Evolutionary conservation across 2,329 filamentous ascomycete genomes (phyloP).

Genomic region (Trichoderma simmonsii): DNA sequence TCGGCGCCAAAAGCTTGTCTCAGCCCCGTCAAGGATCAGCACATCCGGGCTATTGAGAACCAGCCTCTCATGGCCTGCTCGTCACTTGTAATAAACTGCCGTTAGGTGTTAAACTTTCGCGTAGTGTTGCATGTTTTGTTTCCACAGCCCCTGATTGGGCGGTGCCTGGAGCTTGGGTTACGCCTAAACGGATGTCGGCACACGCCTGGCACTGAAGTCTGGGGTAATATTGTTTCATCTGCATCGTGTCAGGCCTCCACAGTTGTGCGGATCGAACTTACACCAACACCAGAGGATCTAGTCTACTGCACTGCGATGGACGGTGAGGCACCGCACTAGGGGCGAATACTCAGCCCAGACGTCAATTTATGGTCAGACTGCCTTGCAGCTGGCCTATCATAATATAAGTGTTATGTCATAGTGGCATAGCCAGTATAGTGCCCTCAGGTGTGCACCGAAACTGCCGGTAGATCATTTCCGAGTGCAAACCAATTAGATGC

Average conservation of each 20-base stretch:
- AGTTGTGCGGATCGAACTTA: background rate
- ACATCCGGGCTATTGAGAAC: background rate
- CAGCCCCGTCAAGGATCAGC: background rate
- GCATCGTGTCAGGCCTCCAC: background rate
- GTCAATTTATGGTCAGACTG: background rate
- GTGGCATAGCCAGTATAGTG: background rate
- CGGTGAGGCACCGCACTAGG: background rate
- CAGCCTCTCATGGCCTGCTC: background rate
- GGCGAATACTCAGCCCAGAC: background rate
- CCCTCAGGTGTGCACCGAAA: background rate
- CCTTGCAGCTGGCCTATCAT: background rate
- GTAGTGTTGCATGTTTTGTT: background rate
- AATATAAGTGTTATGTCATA: background rate
- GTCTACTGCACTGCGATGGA: background rate
- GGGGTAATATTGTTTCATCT: background rate
- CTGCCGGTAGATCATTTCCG: background rate
- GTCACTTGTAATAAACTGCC: background rate
- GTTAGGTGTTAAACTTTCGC: background rate
- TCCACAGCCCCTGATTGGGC: background rate
- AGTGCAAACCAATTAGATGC: background rate
- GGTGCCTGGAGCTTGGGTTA: background rate
- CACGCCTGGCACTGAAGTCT: background rate
- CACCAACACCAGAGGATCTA: background rate
- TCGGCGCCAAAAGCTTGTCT: background rate
- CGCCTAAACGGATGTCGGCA: background rate